Conservation (phyloP, 768 basidiomycete genomes). For the Mycena epipterygia region DNA sequence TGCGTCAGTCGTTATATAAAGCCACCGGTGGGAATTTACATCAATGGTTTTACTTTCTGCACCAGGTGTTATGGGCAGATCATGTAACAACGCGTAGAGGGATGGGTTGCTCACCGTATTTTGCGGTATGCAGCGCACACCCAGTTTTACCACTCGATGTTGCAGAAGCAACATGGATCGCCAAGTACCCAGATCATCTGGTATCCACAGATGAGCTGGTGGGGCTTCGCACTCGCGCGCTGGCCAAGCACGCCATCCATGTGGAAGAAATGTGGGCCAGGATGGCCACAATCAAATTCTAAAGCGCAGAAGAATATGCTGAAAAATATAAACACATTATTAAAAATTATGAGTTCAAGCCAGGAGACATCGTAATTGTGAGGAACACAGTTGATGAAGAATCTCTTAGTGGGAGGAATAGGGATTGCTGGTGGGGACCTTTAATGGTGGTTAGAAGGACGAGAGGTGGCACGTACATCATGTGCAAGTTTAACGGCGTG, state of each 20-base stretch:
- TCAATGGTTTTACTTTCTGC: conserved; percentile 38
- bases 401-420: conserved; percentile 35
- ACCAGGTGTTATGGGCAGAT: conserved; percentile 41
- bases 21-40: conserved; percentile 33
- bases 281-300: conserved; percentile 24
- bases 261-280: conserved; percentile 33
- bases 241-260: conserved; percentile 33
- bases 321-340: conserved; percentile 27
- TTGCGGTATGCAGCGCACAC: conserved; percentile 37
- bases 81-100: conserved; percentile 30
- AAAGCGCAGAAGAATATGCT: conserved; percentile 35
- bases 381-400: conserved; percentile 37
- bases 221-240: conserved; percentile 22
- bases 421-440: conserved; percentile 40
- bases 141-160: conserved; percentile 42
- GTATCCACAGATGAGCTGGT: conserved; percentile 38
- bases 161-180: conserved; percentile 45
- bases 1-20: conserved; percentile 42
- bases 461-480: conserved; percentile 22
- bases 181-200: conserved; percentile 22
- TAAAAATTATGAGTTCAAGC: conserved; percentile 29
- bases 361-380: conserved; percentile 41
- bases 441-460: conserved; percentile 36
- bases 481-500: too few relatives aligned
- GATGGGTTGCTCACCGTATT: conserved; percentile 39